Conservation (phyloP, 1,284 basidiomycete species). For the Bondarzewia mesenterica region DNA sequence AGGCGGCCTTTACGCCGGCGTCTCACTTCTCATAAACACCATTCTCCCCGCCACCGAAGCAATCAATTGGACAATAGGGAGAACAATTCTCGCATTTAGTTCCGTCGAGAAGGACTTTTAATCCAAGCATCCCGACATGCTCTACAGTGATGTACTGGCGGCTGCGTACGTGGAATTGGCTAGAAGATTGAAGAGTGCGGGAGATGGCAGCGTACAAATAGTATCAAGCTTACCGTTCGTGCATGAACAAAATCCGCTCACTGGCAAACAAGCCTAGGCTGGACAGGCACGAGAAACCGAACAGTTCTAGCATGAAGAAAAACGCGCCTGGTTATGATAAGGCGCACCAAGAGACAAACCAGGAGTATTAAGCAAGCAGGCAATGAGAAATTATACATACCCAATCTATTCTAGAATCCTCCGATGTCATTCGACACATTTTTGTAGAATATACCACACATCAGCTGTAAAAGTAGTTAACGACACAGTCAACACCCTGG, state of each 20-base stretch:
- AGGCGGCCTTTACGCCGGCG: slow-evolving; percentile 50
- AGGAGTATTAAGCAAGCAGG: background rate
- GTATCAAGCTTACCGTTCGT: slow-evolving; percentile 64
- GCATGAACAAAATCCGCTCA: slow-evolving; percentile 92
- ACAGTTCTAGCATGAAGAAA: slow-evolving; percentile 92
- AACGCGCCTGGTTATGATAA: slow-evolving; percentile 64
- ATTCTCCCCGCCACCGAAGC: slow-evolving; percentile 13
- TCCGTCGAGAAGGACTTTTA: slow-evolving; percentile 51
- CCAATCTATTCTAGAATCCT: slow-evolving; percentile 87
- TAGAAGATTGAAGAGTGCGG: too few relatives aligned
- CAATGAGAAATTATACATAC: slow-evolving; percentile 27
- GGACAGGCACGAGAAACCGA: slow-evolving; percentile 93
- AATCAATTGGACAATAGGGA: slow-evolving; percentile 40
- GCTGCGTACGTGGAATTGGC: slow-evolving; percentile 39
- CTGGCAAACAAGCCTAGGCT: slow-evolving; percentile 90
- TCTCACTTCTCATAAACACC: slow-evolving; percentile 29
- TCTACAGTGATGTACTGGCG: slow-evolving; percentile 53
- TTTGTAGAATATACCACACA: slow-evolving; percentile 79
- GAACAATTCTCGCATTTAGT: slow-evolving; percentile 44
- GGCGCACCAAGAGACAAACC: background rate
- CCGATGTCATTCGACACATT: slow-evolving; percentile 84
- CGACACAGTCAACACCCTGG: background rate
- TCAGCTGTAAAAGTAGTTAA: slow-evolving; percentile 38
- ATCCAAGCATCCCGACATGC: slow-evolving; percentile 44
- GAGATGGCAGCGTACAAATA: background rate